Conservation (phyloP, 129 eudicot genomes). For the Rutidosis leptorrhynchoides region DNA sequence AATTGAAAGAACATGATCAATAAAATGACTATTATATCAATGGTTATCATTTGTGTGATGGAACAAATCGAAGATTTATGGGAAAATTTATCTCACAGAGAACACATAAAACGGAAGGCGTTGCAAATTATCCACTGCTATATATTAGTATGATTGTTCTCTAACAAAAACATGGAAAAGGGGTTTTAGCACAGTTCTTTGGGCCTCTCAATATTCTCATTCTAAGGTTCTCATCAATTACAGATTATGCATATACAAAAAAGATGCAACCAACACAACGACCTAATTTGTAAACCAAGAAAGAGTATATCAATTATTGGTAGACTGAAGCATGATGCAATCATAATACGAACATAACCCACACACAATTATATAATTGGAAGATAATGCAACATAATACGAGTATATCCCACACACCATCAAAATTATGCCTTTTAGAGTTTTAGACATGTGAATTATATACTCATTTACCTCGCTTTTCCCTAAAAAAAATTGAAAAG, state of each 20-base stretch:
- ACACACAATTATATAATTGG: neutral
- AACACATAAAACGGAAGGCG: neutral
- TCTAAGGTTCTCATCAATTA: constrained; percentile 13
- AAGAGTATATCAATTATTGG: neutral
- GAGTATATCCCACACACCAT: neutral
- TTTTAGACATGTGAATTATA: neutral
- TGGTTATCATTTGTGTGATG: neutral
- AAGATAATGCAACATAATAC: constrained; percentile 1
- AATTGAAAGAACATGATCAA: neutral
- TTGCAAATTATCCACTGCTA: neutral
- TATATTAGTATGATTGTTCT: neutral
- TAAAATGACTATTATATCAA: neutral
- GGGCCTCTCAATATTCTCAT: neutral
- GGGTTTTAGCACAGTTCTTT: neutral
- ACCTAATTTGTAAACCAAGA: neutral
- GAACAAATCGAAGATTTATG: neutral
- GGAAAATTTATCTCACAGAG: neutral
- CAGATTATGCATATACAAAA: neutral
- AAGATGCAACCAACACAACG: neutral
- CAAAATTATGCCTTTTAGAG: neutral
- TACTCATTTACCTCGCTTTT: neutral
- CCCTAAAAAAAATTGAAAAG: neutral
- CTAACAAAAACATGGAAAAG: neutral
- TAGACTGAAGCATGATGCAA: constrained; percentile 4
- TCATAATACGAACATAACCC: neutral